Base-by-base conservation (phyloP, 1,284 basidiomycete genomes). In the Leccinum holopus region DNA sequence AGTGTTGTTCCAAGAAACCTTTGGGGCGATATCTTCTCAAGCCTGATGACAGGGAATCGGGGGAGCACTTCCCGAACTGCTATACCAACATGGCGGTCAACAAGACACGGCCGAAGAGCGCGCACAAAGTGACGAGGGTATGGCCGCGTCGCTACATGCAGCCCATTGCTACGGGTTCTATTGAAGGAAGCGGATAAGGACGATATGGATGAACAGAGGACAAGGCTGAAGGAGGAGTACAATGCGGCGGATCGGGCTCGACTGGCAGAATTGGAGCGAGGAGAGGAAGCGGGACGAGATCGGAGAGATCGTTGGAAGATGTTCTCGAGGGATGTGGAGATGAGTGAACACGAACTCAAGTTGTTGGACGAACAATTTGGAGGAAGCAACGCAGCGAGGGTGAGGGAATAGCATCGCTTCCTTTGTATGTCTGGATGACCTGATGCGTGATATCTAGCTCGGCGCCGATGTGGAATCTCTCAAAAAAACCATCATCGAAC, bases 381-480 rank as follows among this genome's bases (percentile, higher is more conserved):
- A 55, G 92, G 91, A 2, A 96, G 95, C 75, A 97, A 94, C 73
- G 95, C 96, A 1, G 84, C 93, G 1, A 83, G 90, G 76, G 94
- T 97, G 68, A 69, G 87, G 75, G 16, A 10, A 21, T 7, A 4
- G 2, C 56, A 25, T 55, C 21, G 53, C n/a, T 14, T 53, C 49
- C 32, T n/a, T 1, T 16, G n/a, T n/a, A n/a, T 33, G 8, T 55
- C 37, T 28, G 51, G 7, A 11, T 56, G 39, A 57, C 21, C 57
- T 61, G 59, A 61, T 44, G 11, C 25, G 16, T 41, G 49, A 32
- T 2, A 1, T 63, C 5, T 71, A 97, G 93, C 85, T 97, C 65
- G 87, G 91, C 35, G 79, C 84, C 16, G 93, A 98, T 66, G 88
- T 98, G 12, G 90, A 92, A 59, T 81, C 84, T 52, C 80, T 88